Conservation (phyloP, 495 filamentous ascomycete species). For the Evernia prunastri region DNA sequence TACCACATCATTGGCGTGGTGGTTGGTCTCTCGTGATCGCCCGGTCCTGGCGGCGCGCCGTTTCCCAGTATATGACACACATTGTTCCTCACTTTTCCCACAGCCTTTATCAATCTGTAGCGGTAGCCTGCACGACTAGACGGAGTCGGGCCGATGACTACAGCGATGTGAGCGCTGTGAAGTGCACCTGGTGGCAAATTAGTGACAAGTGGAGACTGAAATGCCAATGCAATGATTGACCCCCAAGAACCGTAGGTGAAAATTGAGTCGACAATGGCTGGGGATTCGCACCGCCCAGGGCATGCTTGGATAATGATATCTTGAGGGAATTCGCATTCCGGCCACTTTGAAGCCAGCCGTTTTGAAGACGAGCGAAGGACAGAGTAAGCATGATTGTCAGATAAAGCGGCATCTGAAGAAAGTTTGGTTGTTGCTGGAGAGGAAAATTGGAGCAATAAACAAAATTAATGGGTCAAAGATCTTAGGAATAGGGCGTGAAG, state of each 20-base stretch:
- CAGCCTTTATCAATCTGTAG: background rate
- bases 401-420: background rate
- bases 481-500: background rate
- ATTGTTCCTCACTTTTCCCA: background rate
- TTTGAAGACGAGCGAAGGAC: background rate
- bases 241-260: background rate
- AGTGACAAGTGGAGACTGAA: background rate
- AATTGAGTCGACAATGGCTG: background rate
- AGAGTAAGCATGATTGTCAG: background rate
- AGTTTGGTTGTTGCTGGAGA: background rate
- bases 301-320: too few species aligned
- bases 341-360: background rate
- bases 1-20: background rate
- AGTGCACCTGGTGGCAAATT: background rate
- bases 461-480: background rate
- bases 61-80: background rate
- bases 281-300: background rate
- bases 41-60: background rate
- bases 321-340: background rate
- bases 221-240: background rate
- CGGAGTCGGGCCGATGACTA: background rate
- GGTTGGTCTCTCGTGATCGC: background rate
- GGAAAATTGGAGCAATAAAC: background rate
- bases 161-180: background rate
- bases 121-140: constrained; percentile 2